These are phyloP conservation scores for Lepidopterella palustris DNA, from an alignment of 495 filamentous ascomycete genomes.

Conservation along the genomic window DNA sequence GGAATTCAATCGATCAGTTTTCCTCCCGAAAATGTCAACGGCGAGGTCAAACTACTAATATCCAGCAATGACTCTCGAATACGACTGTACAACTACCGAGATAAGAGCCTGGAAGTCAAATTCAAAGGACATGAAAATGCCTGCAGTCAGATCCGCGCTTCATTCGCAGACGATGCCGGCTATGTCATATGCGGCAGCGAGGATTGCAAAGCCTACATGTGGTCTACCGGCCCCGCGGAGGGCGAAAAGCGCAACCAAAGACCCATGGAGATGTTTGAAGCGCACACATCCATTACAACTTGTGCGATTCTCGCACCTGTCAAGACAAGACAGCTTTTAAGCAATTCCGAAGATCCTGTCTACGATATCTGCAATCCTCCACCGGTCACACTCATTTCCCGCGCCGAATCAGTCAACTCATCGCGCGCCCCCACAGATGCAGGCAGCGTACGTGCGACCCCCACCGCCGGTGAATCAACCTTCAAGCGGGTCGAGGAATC, in stretches of 20 bases:
- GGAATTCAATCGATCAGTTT: slow-evolving; percentile 73
- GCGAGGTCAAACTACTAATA: slow-evolving; percentile 77
- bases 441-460: slow-evolving; percentile 26
- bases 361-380: slow-evolving; percentile 97
- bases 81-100: slow-evolving; percentile 79
- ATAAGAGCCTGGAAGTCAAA: slow-evolving; percentile 80
- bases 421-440: slow-evolving; percentile 32
- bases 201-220: slow-evolving; percentile 82
- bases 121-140: slow-evolving; percentile 89
- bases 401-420: slow-evolving; percentile 51
- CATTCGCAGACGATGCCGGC: slow-evolving; percentile 78
- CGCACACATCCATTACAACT: slow-evolving; percentile 82
- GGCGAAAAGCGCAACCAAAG: slow-evolving; percentile 71
- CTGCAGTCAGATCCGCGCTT: slow-evolving; percentile 85
- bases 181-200: slow-evolving; percentile 94
- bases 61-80: slow-evolving; percentile 94
- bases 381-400: slow-evolving; percentile 72
- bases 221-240: slow-evolving; percentile 55
- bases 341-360: slow-evolving; percentile 78
- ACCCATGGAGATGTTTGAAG: slow-evolving; percentile 80
- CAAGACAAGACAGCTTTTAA: slow-evolving; percentile 68
- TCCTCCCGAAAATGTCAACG: slow-evolving; percentile 55
- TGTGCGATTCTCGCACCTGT: slow-evolving; percentile 77
- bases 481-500: slow-evolving; percentile 52
- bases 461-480: slow-evolving; percentile 38